Conservation (phyloP, 768 basidiomycete species). For the Hortiboletus flavorubellus region DNA sequence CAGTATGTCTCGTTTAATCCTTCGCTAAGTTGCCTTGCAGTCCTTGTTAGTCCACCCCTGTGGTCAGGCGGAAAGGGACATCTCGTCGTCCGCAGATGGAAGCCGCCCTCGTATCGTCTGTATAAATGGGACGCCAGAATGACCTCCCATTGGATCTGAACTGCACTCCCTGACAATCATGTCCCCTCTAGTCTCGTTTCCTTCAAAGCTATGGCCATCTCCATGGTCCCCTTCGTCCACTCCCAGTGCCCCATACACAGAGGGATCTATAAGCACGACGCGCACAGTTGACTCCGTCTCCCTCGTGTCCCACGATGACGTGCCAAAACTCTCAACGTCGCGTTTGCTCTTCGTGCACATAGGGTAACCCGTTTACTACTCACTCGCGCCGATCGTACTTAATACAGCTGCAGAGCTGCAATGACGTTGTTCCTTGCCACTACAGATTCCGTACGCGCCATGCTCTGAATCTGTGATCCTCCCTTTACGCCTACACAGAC, state of each 20-base stretch:
- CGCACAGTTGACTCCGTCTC: slow-evolving; percentile 23
- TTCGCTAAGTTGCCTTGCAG: slow-evolving; percentile 26
- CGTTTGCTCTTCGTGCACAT: slow-evolving; percentile 64
- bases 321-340: slow-evolving; percentile 44
- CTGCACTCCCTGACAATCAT: slow-evolving; percentile 13
- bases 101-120: slow-evolving; percentile 17
- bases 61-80: slow-evolving; percentile 19
- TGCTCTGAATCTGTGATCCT: neutral
- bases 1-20: slow-evolving; percentile 23
- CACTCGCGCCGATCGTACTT: slow-evolving; percentile 9
- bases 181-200: slow-evolving; percentile 11
- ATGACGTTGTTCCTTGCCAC: slow-evolving; percentile 82
- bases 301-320: slow-evolving; percentile 19
- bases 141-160: slow-evolving; percentile 2
- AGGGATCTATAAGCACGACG: slow-evolving; percentile 19
- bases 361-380: slow-evolving; percentile 44
- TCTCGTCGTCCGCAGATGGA: slow-evolving; percentile 20
- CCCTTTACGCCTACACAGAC: slow-evolving; percentile 35
- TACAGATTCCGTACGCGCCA: slow-evolving; percentile 67
- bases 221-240: neutral
- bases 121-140: slow-evolving; percentile 26
- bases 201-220: slow-evolving; percentile 6
- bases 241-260: slow-evolving; percentile 13
- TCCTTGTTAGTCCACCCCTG: slow-evolving; percentile 13
- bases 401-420: slow-evolving; percentile 53